Evolutionary conservation across 1,139 yeast genomes (phyloP), one percentile per base, ranked within the genome.

Genomic region (Oligophagozyma castellii): DNA sequence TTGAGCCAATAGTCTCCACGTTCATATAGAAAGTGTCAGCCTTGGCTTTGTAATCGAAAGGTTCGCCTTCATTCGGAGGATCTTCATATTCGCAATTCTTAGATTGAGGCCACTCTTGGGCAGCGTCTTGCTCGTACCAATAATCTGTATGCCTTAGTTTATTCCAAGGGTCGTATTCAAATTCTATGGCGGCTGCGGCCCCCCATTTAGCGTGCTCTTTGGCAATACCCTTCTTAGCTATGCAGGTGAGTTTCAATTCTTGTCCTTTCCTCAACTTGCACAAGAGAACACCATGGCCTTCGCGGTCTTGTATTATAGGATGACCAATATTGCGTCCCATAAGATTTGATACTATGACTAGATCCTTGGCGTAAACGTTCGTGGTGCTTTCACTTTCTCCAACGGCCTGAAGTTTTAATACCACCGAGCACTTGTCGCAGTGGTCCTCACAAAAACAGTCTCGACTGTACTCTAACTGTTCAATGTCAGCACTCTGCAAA

Each of bases 101-200:
- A 27, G 84, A 71, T 42, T 67, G 70, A 24, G 95, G 95, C 99
- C 99, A 89, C 61, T 89, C 99, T 27, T 67, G 70, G 24, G 71
- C 83, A 20, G 81, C 77, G 50, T 75, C 80, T 37, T 75, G 92
- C 56, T 89, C 98, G 53, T 77, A 83, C 99, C 99, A 89, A 51
- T 70, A 80, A 45, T 84, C 95, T 1, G 98, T 89, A 53, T 89
- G 98, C 48, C 78, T 77, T 44, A 92, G 66, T 58, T 89, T 92
- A 57, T 89, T 89, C 93, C 95, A 89, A n/a, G 99, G 99, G 51
- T 89, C 99, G 50, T 89, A 89, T 57, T 89, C 99, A 48, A 89
- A 89, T 14, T 93, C 96, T 33, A 92, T 69, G n/a, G 98, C 98
- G 0, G 95, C 70, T 43, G 93, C 80, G 2, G 98, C 95, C 5